Conservation (phyloP, 805 yeast genomes). For the Yamadazyma scolyti region DNA sequence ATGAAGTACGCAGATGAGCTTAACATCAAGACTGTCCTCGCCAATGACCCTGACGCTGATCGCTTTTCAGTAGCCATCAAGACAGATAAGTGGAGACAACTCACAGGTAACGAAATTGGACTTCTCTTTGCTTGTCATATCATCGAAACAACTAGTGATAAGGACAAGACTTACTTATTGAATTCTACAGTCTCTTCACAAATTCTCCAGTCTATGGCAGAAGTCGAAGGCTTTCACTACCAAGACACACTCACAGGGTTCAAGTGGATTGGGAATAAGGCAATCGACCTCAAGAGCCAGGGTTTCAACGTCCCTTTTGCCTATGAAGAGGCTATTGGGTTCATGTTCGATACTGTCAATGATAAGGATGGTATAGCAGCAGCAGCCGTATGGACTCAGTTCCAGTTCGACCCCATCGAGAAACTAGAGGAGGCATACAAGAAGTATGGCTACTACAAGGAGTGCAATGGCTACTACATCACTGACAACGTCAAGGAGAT, state of each 20-base stretch:
- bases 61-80: constrained; percentile 80
- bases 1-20: constrained; percentile 54
- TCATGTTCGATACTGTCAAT: constrained; percentile 77
- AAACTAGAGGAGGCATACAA: constrained; percentile 56
- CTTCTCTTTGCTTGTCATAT: constrained; percentile 71
- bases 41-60: constrained; percentile 97
- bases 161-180: constrained; percentile 49
- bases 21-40: constrained; percentile 58
- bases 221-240: constrained; percentile 53
- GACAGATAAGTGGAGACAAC: constrained; percentile 61
- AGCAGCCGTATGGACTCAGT: constrained; percentile 66
- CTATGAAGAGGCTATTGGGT: constrained; percentile 95
- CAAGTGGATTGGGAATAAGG: constrained; percentile 94
- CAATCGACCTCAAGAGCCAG: constrained; percentile 60
- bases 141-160: constrained; percentile 31
- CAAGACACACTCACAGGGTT: constrained; percentile 91
- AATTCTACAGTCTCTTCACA: constrained; percentile 94
- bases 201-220: constrained; percentile 68
- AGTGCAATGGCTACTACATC: constrained; percentile 81
- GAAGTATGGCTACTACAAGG: constrained; percentile 77
- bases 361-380: constrained; percentile 95
- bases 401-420: constrained; percentile 38
- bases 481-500: constrained; percentile 53
- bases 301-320: constrained; percentile 83
- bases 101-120: constrained; percentile 92